Percentiles rank a stretch among this genome's conserved stretches.
phyloP scores from a whole-genome alignment of 225 moss, liverwort and hornwort species.

The Marchantia paleacea region DNA sequence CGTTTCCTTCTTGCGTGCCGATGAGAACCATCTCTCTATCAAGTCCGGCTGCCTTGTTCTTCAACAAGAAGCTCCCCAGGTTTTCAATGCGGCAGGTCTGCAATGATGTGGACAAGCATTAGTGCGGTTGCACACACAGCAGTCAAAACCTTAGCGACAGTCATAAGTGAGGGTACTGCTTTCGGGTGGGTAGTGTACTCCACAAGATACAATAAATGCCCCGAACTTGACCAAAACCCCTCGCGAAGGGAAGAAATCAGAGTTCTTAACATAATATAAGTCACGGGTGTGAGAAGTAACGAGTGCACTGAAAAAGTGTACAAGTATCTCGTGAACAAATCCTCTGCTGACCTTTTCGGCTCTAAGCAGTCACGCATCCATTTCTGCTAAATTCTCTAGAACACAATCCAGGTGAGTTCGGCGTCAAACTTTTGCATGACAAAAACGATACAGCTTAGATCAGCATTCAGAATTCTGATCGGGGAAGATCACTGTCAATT shows the following conservation, averaged over 20 bases:
- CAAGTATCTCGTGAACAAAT: conserved; percentile 51
- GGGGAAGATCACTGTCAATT: neutral
- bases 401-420: neutral
- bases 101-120: conserved; percentile 54
- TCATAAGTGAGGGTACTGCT: conserved; percentile 50
- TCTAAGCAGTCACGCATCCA: conserved; percentile 53
- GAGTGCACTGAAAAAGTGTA: conserved; percentile 52
- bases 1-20: conserved; percentile 53
- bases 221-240: conserved; percentile 59
- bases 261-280: conserved; percentile 57
- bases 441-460: neutral
- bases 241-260: conserved; percentile 52
- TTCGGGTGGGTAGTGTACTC: conserved; percentile 54
- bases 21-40: conserved; percentile 58
- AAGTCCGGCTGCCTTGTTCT: conserved; percentile 54
- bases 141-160: conserved; percentile 50
- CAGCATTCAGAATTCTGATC: neutral
- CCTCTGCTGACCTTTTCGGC: conserved; percentile 52
- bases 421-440: neutral
- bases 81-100: conserved; percentile 52
- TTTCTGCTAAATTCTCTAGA: conserved; percentile 2
- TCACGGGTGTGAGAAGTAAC: conserved; percentile 57
- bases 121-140: conserved; percentile 55
- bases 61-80: conserved; percentile 51
- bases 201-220: conserved; percentile 52